These are phyloP conservation scores for Gynostemma pentaphyllum DNA, from an alignment of 306 rosid genomes.

Conservation along the genomic window DNA sequence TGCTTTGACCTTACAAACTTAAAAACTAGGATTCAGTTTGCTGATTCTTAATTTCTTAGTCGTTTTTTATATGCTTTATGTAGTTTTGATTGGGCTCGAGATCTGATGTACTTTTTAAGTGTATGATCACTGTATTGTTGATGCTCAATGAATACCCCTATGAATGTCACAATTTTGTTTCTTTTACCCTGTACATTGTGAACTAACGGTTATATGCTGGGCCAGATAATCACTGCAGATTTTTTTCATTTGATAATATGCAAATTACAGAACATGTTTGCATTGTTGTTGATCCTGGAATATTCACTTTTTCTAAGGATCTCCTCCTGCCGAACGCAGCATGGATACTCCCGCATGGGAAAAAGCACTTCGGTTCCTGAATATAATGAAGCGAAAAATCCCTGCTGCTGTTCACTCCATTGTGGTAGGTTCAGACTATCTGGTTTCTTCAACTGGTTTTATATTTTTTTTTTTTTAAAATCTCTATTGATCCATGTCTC, in stretches of 20 bases:
- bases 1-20: constrained; percentile 5
- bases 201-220: not conserved
- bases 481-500: not conserved
- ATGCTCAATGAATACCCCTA: not conserved
- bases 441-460: not conserved
- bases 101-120: not conserved
- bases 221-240: constrained; percentile 3
- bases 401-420: constrained; percentile 94
- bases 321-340: constrained; percentile 99
- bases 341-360: constrained; percentile 88
- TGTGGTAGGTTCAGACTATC: constrained; percentile 44
- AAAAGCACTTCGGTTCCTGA: constrained; percentile 63
- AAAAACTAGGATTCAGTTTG: not conserved
- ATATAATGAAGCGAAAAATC: constrained; percentile 43
- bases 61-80: not conserved
- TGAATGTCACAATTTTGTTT: not conserved
- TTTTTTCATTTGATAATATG: not conserved
- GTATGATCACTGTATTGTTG: not conserved
- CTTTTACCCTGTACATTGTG: not conserved
- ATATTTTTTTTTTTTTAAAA: not conserved
- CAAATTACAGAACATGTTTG: constrained; percentile 22
- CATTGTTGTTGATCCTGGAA: constrained; percentile 79
- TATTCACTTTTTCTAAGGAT: constrained; percentile 97
- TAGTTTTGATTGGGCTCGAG: not conserved
- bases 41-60: not conserved